These are phyloP conservation scores for Claviceps maximensis DNA, from an alignment of 2,329 filamentous ascomycete species.

Conservation along the genomic window DNA sequence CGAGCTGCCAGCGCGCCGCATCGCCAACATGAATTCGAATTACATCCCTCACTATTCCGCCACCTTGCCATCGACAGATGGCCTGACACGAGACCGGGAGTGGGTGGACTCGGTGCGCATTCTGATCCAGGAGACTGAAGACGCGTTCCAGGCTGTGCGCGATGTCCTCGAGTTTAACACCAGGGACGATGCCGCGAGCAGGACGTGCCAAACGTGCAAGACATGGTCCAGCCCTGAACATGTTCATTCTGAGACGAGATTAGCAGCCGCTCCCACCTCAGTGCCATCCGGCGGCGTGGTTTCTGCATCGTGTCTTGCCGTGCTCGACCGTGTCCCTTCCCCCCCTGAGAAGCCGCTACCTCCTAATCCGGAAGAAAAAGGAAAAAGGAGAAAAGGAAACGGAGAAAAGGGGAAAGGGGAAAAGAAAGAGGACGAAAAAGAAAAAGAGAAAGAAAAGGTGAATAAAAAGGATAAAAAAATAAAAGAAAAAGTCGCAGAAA, in stretches of 20 bases:
- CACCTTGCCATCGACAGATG: neutral
- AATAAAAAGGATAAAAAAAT: neutral
- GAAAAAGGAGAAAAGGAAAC: slow-evolving; percentile 4
- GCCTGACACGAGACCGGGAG: slow-evolving; percentile 4
- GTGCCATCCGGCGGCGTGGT: neutral
- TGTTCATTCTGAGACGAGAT: too few species aligned
- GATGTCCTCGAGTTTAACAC: slow-evolving; percentile 25
- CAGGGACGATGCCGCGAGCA: slow-evolving; percentile 19
- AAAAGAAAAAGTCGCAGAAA: neutral
- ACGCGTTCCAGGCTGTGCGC: slow-evolving; percentile 34
- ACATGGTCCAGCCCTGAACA: too few species aligned
- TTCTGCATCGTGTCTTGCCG: neutral
- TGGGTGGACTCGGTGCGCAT: slow-evolving; percentile 28
- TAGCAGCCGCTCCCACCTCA: neutral
- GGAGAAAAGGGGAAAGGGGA: neutral
- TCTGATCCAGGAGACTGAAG: slow-evolving; percentile 36
- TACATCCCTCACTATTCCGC: neutral
- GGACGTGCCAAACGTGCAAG: slow-evolving; percentile 11
- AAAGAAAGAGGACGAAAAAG: neutral
- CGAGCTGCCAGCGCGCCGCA: neutral
- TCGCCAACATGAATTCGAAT: too few species aligned
- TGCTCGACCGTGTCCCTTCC: neutral
- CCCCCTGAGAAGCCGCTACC: slow-evolving; percentile 4
- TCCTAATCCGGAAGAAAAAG: slow-evolving; percentile 11
- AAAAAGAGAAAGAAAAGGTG: slow-evolving; percentile 4